Base-by-base conservation (phyloP, 2,329 filamentous ascomycete genomes). In the Ramularia collo-cygni region DNA sequence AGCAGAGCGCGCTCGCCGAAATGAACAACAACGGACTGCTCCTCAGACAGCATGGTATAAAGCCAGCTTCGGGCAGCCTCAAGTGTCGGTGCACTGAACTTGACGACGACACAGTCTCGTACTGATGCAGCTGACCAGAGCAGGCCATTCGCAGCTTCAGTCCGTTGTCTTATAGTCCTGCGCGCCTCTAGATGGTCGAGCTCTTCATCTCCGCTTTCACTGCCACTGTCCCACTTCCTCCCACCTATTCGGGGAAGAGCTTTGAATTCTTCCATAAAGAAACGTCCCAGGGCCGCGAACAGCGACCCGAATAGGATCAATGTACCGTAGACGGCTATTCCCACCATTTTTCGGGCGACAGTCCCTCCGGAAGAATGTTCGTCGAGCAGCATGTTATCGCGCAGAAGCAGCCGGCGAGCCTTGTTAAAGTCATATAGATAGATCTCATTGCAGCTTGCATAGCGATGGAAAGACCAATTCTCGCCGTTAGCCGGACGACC, bases 391-490 rank as follows among this genome's bases (percentile, higher is more conserved):
- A 96, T 71, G 7, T 85, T 83, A 62, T 98, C 92, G 46, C 90
- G 75, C n/a, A 96, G 72, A 1, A 96, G 68, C 12, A 96, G 71
- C 45, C 81, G 76, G 6, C 50, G 48, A 35, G 44, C 49, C 51
- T 59, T 39, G 61, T 66, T 17, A 61, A 66, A 16, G 46, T 28
- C 66, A 59, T 9, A 51, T 55, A 63, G 54, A 79, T 83, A 90
- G n/a, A 96, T 74, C 65, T 98, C 92, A 58, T 95, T 96, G 49
- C 84, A 75, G 8, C 87, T 88, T 43, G 72, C 77, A 79, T 92
- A 96, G 47, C 74, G 75, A 41, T 74, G 68, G 45, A 95, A 80
- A 52, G 81, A 81, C 92, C 92, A 98, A 48, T 86, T 75, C 65
- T 98, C 92, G 16, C 88, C 89, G 33, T 85, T 77, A 4, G 92